phyloP scores from a whole-genome alignment of 2,329 filamentous ascomycete species.

The Fusarium setosum region DNA sequence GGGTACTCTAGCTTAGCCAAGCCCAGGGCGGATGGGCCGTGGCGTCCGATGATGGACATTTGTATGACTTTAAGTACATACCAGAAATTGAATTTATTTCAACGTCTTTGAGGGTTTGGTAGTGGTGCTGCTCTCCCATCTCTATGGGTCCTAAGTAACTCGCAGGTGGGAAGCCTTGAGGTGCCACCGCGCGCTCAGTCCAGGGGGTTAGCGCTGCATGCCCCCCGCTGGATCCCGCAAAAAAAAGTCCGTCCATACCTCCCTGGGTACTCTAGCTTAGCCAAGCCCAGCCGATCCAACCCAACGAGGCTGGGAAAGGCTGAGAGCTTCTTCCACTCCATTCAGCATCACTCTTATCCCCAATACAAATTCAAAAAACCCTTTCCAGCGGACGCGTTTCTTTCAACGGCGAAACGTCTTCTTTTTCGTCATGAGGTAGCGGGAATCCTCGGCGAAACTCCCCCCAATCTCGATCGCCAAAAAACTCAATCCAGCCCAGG shows the following conservation, averaged over 20 bases:
- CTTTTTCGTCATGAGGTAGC: constrained; percentile 40
- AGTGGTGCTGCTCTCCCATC: no score
- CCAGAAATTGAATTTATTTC: neutral
- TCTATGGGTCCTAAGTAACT: no score
- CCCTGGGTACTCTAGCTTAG: no score
- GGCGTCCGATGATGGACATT: neutral
- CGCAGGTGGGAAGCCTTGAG: no score
- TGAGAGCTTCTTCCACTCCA: constrained; percentile 24
- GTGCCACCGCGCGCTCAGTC: no score
- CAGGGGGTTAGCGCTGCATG: neutral
- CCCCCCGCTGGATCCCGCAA: constrained; percentile 8
- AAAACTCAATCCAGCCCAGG: neutral
- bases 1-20: no score
- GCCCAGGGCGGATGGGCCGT: neutral
- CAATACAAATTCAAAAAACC: neutral
- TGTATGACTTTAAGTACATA: neutral
- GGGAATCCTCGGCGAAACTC: constrained; percentile 15
- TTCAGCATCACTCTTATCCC: neutral
- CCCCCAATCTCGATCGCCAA: constrained; percentile 10
- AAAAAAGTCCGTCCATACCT: constrained; percentile 11
- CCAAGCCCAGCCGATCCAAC: neutral
- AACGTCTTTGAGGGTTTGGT: neutral
- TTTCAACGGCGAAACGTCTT: neutral
- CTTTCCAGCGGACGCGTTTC: neutral
- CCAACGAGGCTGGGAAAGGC: constrained; percentile 43